Evolutionary conservation across 306 rosid genomes (phyloP).

Genomic region (Vigna mungo): DNA sequence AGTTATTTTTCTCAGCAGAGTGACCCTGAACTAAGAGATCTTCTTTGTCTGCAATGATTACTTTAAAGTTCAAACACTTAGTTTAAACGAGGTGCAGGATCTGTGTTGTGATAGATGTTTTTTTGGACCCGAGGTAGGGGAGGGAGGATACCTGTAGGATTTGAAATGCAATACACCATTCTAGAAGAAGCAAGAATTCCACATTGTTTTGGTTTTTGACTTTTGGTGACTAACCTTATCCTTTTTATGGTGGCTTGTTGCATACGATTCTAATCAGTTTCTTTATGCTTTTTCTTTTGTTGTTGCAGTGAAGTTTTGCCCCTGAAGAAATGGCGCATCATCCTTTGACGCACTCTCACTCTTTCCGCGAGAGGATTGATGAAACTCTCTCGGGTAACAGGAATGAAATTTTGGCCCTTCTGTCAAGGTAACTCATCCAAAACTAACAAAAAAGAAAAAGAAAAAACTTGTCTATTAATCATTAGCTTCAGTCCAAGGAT

Average conservation of each 20-base stretch:
- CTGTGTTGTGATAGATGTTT: slow-evolving; percentile 17
- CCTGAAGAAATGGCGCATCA: slow-evolving; percentile 47
- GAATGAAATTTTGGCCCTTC: slow-evolving; percentile 51
- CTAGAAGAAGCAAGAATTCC: background rate
- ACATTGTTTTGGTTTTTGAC: slow-evolving; percentile 37
- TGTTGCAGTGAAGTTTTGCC: slow-evolving; percentile 14
- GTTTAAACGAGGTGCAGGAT: slow-evolving; percentile 13
- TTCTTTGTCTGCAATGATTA: slow-evolving; percentile 22
- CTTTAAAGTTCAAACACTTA: slow-evolving; percentile 16
- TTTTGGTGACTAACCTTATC: slow-evolving; percentile 41
- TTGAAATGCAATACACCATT: slow-evolving; percentile 28
- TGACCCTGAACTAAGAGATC: slow-evolving; percentile 33
- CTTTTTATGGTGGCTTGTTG: slow-evolving; percentile 26
- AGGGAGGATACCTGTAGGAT: slow-evolving; percentile 33
- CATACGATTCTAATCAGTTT: slow-evolving; percentile 12
- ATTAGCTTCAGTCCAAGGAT: slow-evolving; percentile 1
- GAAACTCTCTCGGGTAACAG: slow-evolving; percentile 53
- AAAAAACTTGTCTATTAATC: background rate
- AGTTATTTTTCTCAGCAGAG: background rate
- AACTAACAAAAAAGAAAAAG: background rate
- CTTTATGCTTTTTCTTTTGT: background rate
- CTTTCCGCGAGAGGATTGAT: slow-evolving; percentile 54
- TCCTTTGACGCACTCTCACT: slow-evolving; percentile 45
- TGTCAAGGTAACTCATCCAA: slow-evolving; percentile 45
- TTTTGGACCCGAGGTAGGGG: slow-evolving; percentile 41